Evolutionary conservation across 2,329 filamentous ascomycete species (phyloP), one percentile per base, ranked within the genome.

Genomic region (Cladosporium sp.): DNA sequence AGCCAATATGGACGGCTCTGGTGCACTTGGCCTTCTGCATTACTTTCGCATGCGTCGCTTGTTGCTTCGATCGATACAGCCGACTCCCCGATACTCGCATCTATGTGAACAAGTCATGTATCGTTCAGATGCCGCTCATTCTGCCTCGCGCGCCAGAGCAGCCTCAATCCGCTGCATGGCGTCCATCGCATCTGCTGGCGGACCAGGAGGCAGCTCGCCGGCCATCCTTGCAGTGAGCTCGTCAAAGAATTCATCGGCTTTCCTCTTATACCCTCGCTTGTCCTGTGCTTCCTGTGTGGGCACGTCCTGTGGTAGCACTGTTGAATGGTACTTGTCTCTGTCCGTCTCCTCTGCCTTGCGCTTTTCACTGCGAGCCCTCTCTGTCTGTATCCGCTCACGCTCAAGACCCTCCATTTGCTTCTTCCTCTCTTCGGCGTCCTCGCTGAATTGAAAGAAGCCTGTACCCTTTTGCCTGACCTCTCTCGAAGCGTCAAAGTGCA

Each of bases 381-480:
- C 90, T 61, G 92, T 95, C 74, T 87, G 86, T 68, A 82, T 79
- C 66, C 91, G 83, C 76, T 92, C 88, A 71, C 84, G 82, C 69
- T 87, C 85, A 65, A 97, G 80, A 54, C 84, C 85, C 70, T 86
- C 84, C 92, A 98, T 97, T 83, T 98, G 92, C 73, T 79, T 78
- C 74, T 89, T 83, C 58, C 86, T 79, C 69, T 83, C 82, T 70
- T 86, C 88, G 74, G 90, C 88, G 77, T 96, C 90, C 70, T 86
- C 86, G 66, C 90, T 92, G 76, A 99, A 98, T 65, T 90, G 88
- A 81, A 93, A 97, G 80, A 98, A 99, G 0, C 92, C 95, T 0
- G 91, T 92, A 4, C 95, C 95, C 73, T 95, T 94, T 54, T 88
- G 92, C 68, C 95, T 84, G 59, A 97, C 88, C 83, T 99, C 95